Base-by-base conservation (phyloP, 2,329 filamentous ascomycete genomes). In the Beauveria bassiana region DNA sequence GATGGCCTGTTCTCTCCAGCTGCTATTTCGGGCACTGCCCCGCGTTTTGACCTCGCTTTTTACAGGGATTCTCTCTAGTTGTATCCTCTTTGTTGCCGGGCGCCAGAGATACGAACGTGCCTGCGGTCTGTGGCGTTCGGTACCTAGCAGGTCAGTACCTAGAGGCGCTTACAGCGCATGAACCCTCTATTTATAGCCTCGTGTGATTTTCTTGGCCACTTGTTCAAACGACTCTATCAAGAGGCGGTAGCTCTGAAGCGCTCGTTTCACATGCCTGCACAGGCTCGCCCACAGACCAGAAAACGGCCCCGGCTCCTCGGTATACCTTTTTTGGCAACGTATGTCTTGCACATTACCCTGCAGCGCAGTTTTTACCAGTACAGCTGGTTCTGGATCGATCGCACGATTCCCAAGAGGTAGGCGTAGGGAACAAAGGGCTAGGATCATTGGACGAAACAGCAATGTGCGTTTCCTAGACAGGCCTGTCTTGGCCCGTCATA, bases 1-100 rank as follows among this genome's bases (percentile, higher is more conserved):
- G 24, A 50, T 38, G 57, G 57, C 38, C 24, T 45, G 56, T 43
- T 38, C 31, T 34, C 47, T 40, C 47, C n/a, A 20, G 57, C 38
- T 45, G n/a, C 57, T 59, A 59, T 51, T 59, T 59, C 40, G 26
- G 57, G 57, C 24, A n/a, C 57, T 22, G 47, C 57, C 57, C 47
- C 57, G 57, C 57, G 57, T 52, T 26, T 42, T 46, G 31, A 55
- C 24, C 40, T 55, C 38, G 10, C 52, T 26, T 8, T 34, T 18
- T 16, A 46, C 40, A 47, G 14, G 12, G 31, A 47, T 28, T 16
- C 16, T 14, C 14, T n/a, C 18, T n/a, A 18, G 20, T 10, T 9
- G 34, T 16, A 38, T 38, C 34, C 34, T 38, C 34, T 26, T 24
- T 24, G 24, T 10, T 40, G 22, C n/a, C 22, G 12, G 34, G 34